A percentile compares a stretch with the other conserved stretches of the same genome.
phyloP scores from a whole-genome alignment of 495 filamentous ascomycete genomes.

The Penicillium cataractarum region DNA sequence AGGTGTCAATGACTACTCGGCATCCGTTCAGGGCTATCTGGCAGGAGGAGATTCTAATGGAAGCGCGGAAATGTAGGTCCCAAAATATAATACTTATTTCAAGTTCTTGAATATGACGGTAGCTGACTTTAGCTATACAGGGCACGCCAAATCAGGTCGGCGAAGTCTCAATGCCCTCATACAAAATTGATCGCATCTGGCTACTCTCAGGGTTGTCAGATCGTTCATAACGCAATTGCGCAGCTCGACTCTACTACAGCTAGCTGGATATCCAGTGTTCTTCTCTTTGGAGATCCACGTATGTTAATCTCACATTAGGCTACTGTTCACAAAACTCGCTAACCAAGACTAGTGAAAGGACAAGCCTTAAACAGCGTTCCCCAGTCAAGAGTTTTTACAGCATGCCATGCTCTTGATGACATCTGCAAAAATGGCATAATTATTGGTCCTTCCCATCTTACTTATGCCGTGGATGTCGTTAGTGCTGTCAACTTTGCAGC shows the following conservation, averaged over 20 bases:
- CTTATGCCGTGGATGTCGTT: slow-evolving; percentile 17
- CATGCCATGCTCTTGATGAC: slow-evolving; percentile 38
- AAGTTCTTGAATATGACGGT: neutral
- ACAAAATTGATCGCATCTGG: slow-evolving; percentile 3
- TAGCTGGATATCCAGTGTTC: slow-evolving; percentile 30
- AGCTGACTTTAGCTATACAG: neutral
- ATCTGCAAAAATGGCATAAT: slow-evolving; percentile 37
- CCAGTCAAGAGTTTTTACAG: slow-evolving; percentile 29
- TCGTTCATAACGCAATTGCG: slow-evolving; percentile 1
- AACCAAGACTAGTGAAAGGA: neutral
- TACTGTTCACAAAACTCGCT: neutral
- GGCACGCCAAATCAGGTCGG: neutral
- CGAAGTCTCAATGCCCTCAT: neutral
- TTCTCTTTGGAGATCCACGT: slow-evolving; percentile 42
- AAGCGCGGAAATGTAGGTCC: neutral
- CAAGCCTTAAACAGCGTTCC: neutral
- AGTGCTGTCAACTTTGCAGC: slow-evolving; percentile 3
- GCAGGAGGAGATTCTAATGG: slow-evolving; percentile 36
- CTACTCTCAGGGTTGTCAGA: slow-evolving; percentile 2
- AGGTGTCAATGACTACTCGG: slow-evolving; percentile 42
- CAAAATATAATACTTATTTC: neutral
- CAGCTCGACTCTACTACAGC: slow-evolving; percentile 27
- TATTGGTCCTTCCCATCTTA: slow-evolving; percentile 33
- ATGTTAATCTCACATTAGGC: neutral
- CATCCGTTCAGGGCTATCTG: slow-evolving; percentile 38